Base-by-base conservation (phyloP, 352 stramenopile species). In the Detonula confervacea region DNA sequence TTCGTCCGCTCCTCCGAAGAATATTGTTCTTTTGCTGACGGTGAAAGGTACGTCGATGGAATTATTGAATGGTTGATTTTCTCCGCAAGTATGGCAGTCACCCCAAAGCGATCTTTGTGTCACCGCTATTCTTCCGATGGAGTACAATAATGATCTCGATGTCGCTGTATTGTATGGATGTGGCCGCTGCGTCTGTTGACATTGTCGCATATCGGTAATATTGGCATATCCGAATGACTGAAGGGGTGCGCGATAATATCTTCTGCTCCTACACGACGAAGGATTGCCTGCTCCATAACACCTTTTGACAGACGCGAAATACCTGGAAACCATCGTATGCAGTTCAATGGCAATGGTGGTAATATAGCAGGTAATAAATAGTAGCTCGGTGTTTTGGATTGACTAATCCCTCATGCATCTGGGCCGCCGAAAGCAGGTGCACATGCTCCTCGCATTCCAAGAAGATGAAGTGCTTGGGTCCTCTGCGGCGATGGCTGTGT, bases 1-100 rank as follows among this genome's bases (percentile, higher is more conserved):
- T 63, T 67, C 24, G 29, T 52, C 51, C 47, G 33, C 9, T 35
- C 25, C 14, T 57, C 66, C 27, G 54, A 69, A 76, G n/a, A 76
- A 46, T 20, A 69, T 18, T 25, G 63, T 54, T 25, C 49, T 49
- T 27, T 29, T 22, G 20, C 49, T 59, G 49, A 59, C 29, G 30
- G 12, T 52, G 11, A 37, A 37, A 37, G 30, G 3, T 37, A n/a
- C n/a, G n/a, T n/a, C n/a, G n/a, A n/a, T n/a, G n/a, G 30, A 9
- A 37, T 37, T 37, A 37, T 37, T 37, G 3, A 37, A 37, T 37
- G n/a, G 7, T 52, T 27, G 44, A 68, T 57, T 56, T 42, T 47
- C 37, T 57, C 24, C 24, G 24, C 24, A 22, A 25, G 22, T 11
- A 37, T 27, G 9, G 24, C 7, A 20, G n/a, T 68, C 11, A 68